Evolutionary conservation across 2,329 filamentous ascomycete genomes (phyloP).

Genomic region (Fusarium subglutinans): DNA sequence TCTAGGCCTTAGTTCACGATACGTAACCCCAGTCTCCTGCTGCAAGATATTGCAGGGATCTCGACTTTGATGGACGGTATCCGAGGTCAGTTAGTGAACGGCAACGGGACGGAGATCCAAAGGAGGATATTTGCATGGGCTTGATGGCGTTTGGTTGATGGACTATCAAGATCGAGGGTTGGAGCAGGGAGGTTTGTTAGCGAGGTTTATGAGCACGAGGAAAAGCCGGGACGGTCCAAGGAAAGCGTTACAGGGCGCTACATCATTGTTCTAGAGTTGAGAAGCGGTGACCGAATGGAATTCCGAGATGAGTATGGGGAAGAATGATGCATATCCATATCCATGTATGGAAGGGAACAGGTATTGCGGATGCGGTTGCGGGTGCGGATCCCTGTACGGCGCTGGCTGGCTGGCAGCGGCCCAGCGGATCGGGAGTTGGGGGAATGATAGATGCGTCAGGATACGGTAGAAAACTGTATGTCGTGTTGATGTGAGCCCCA

Average conservation of each 20-base stretch:
- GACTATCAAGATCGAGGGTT: not conserved
- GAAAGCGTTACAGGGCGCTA: conserved; percentile 8
- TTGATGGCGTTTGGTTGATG: not conserved
- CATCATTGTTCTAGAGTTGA: conserved; percentile 17
- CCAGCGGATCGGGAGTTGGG: conserved; percentile 40
- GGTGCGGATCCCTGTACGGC: conserved; percentile 21
- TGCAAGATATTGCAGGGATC: conserved; percentile 23
- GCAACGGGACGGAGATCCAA: conserved; percentile 1
- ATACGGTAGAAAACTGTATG: not conserved
- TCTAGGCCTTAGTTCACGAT: conserved; percentile 10
- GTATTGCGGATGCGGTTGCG: conserved; percentile 19
- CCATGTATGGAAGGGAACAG: conserved; percentile 11
- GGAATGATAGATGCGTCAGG: conserved; percentile 4
- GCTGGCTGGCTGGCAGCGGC: conserved; percentile 33
- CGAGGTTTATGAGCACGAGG: conserved; percentile 35
- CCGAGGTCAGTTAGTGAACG: conserved; percentile 20
- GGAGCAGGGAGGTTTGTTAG: conserved; percentile 1
- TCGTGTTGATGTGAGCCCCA: conserved; percentile 16
- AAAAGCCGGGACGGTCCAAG: conserved; percentile 36
- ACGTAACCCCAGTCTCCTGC: conserved; percentile 10
- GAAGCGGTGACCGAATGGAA: conserved; percentile 35
- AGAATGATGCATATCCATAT: conserved; percentile 1
- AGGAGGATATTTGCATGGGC: not conserved
- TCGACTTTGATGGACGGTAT: conserved; percentile 21
- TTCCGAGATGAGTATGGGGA: conserved; percentile 10